Conservation (phyloP, 305 asterid genomes). For the Rubia balearica region DNA sequence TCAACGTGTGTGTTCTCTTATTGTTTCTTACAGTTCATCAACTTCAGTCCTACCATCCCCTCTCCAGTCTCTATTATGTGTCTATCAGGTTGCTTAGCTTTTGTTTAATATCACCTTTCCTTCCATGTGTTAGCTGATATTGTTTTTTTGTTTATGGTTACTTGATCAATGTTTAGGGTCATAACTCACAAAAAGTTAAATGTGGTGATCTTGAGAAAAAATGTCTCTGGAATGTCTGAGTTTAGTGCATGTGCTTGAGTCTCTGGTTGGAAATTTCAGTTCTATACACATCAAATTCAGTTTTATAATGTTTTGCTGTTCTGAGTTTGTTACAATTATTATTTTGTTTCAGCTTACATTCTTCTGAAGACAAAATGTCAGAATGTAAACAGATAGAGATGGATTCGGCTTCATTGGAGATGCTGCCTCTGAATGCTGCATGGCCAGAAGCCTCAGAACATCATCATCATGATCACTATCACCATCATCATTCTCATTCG, state of each 20-base stretch:
- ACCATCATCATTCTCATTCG: constrained; percentile 17
- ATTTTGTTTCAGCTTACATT: constrained; percentile 5
- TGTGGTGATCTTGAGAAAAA: not conserved
- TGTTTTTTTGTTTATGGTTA: not conserved
- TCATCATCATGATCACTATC: constrained; percentile 16
- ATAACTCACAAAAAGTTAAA: not conserved
- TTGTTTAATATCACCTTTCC: not conserved
- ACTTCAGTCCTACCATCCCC: not conserved
- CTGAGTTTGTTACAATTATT: not conserved
- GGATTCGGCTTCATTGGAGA: constrained; percentile 22
- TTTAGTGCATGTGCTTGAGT: not conserved
- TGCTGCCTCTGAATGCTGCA: constrained; percentile 24
- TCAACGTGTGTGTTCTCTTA: not conserved
- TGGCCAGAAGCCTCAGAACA: constrained; percentile 19
- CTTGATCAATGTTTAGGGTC: no score
- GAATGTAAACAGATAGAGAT: constrained; percentile 33
- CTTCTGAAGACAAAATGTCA: not conserved
- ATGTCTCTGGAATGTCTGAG: not conserved
- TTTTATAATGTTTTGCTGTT: not conserved
- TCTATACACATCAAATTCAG: not conserved
- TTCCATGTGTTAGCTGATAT: not conserved
- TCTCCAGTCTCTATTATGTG: not conserved
- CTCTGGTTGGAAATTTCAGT: not conserved
- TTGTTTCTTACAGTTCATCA: not conserved
- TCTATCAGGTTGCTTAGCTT: not conserved